Conservation (phyloP, 352 stramenopile genomes). For the Pythium rishiriense region DNA sequence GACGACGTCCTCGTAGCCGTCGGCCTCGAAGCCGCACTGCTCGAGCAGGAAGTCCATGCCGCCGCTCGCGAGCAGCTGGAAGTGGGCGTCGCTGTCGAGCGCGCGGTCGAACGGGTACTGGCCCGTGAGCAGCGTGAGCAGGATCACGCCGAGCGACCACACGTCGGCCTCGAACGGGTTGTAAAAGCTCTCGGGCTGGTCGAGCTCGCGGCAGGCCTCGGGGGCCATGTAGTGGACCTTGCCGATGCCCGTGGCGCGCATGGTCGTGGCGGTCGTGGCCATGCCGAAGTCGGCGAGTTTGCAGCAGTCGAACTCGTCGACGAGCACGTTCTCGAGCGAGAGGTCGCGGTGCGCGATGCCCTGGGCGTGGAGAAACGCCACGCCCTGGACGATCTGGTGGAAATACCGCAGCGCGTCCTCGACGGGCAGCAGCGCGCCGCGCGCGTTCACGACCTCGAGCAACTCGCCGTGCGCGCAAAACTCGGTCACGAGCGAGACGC, state of each 20-base stretch:
- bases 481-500: conserved; percentile 67
- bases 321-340: conserved; percentile 82
- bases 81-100: conserved; percentile 53
- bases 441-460: conserved; percentile 66
- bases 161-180: conserved; percentile 67
- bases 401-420: conserved; percentile 57
- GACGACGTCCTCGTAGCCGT: conserved; percentile 37
- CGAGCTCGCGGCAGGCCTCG: conserved; percentile 46
- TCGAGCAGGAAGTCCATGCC: conserved; percentile 69
- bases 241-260: conserved; percentile 47
- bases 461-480: conserved; percentile 73
- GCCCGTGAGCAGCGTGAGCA: conserved; percentile 69
- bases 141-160: conserved; percentile 82
- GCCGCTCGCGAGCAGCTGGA: conserved; percentile 53
- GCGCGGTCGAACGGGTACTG: conserved; percentile 68
- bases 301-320: conserved; percentile 63
- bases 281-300: conserved; percentile 85
- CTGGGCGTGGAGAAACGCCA: conserved; percentile 73
- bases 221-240: conserved; percentile 85
- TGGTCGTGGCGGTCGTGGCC: conserved; percentile 34
- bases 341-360: conserved; percentile 82
- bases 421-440: conserved; percentile 32
- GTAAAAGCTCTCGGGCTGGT: conserved; percentile 36
- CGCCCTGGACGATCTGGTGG: conserved; percentile 54
- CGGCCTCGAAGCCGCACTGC: conserved; percentile 58